Evolutionary conservation across 2,329 filamentous ascomycete genomes (phyloP).

Genomic region (Penicillium polonicum): DNA sequence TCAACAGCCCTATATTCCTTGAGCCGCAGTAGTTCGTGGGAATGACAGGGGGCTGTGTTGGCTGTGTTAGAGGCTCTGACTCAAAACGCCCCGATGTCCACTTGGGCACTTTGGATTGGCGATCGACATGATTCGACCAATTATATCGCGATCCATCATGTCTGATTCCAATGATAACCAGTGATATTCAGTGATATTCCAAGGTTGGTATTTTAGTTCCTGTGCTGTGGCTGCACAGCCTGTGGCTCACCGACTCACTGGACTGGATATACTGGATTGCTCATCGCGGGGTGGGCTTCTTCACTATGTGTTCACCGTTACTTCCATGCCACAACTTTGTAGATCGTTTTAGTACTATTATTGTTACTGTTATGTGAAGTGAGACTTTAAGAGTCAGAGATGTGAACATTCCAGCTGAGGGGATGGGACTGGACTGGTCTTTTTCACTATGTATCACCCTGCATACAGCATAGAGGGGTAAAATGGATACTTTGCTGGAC

Average conservation of each 20-base stretch:
- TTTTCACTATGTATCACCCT: background rate
- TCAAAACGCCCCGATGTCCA: constrained; percentile 1
- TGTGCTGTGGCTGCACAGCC: background rate
- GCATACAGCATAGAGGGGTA: background rate
- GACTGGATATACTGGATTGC: background rate
- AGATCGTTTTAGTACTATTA: background rate
- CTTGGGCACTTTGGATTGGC: background rate
- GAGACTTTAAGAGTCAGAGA: background rate
- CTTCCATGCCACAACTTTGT: background rate
- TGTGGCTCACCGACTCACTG: constrained; percentile 3
- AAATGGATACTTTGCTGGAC: background rate
- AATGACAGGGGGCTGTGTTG: background rate
- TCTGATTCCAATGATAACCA: background rate
- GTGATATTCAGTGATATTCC: too few species aligned
- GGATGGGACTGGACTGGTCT: background rate
- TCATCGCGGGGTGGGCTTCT: background rate
- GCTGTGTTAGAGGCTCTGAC: constrained; percentile 1
- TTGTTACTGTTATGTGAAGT: background rate
- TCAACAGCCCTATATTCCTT: background rate
- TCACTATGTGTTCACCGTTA: background rate
- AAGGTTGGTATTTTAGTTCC: background rate
- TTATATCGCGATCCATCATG: background rate
- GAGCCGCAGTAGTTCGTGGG: background rate
- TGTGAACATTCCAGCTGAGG: background rate
- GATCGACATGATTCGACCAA: background rate